Evolutionary conservation across 768 basidiomycete species (phyloP), one percentile per base, ranked within the genome.

Genomic region (Tricholoma terreum): DNA sequence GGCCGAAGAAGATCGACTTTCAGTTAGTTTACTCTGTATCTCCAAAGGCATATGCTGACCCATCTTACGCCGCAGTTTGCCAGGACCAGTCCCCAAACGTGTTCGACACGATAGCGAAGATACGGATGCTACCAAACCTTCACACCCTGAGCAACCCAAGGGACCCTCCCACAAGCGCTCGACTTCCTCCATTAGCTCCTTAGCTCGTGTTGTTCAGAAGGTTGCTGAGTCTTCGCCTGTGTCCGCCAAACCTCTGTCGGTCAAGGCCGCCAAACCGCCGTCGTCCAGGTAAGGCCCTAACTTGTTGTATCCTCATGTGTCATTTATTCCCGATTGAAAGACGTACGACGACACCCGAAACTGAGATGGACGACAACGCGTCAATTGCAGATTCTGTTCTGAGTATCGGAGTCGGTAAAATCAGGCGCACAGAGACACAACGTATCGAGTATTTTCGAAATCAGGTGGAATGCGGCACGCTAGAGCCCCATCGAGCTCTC

Each of bases 371-470:
- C 57, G 84, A 85, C 59, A 72, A 69, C 36, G 74, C 72, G 6
- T 86, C 84, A 4, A 70, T 84, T 27, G 77, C 83, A 3, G 85
- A 84, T 58, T 85, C 84, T 3, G 71, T 74, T 4, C 71, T 74
- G 56, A 75, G 76, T 56, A 65, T 66, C 54, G 65, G 67, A 55
- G 67, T 71, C 8, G 43, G 36, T 4, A 45, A 33, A 46, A 77
- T 80, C 36, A 81, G 84, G 35, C 83, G 84, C 56, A 81, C 76
- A 21, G 87, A 87, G 71, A 69, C 73, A 7, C 85, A 88, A 61
- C 83, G 88, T 27, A 77, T 83, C 35, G 77, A 84, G 63, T 85
- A 84, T 67, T 83, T 86, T 67, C 79, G 80, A 59, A 82, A 84
- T 58, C 82, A 89, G 61, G 73, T 83, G 5, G 77, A 83, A 49